Base-by-base conservation (phyloP, 257 asterid genomes). In the Knoxia roxburghii region DNA sequence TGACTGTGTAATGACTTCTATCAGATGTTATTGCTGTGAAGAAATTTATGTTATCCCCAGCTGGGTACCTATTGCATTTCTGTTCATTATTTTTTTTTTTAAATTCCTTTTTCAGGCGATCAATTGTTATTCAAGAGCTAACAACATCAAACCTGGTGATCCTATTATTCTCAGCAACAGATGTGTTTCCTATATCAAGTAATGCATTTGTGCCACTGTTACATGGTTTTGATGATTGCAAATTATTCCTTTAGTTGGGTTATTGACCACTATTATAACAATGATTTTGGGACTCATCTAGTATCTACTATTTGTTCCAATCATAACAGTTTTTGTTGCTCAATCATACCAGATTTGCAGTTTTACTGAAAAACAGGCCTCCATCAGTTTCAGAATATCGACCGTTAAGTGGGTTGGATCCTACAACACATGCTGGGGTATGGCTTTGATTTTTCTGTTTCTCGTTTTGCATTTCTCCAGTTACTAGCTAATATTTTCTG, bases 371-470 rank as follows among this genome's bases (percentile, higher is more conserved):
- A 79, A 81, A 73, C 68, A 88, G 96, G 79, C 82, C 93, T 68
- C 81, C 99, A 53, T 71, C 89, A 69, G 95, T 80, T 65, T 94
- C 99, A 3, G 98, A 94, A 77, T 65, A 73, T 75, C 81, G 85
- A 65, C 96, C 98, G 49, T 68, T 94, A 76, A 90, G 80, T 77
- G 98, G 99, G 69, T 75, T 89, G 76, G 99, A 94, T 81, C 96
- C 96, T 48, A 94, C 96, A 64, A 88, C 87, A 39, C 88, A 87
- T 82, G 95, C 99, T 61, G 97, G 91, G 88, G 99, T 90, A 59
- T 72, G 76, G 33, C 30, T 46, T 79, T 24, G 33, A 37, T 7
- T 67, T 70, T 58, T 66, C 63, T 49, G 40, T 37, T 10, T n/a
- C 35, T 29, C 17, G 21, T 43, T 11, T 39, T 32, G n/a, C 43